Evolutionary conservation across 257 asterid species (phyloP).

Genomic region (Echites panduratus): DNA sequence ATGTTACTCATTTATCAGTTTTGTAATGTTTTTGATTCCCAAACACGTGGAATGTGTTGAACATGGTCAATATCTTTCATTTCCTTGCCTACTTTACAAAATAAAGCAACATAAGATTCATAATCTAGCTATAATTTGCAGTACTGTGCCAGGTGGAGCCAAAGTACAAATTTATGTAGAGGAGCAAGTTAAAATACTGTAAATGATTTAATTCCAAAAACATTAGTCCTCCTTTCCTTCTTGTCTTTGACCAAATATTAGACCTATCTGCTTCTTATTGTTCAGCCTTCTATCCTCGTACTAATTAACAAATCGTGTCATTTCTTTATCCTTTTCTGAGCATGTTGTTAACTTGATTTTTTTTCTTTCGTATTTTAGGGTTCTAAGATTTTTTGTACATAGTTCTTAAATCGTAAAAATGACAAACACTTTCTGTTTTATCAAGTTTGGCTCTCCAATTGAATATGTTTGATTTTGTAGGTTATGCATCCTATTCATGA

Average conservation of each 20-base stretch:
- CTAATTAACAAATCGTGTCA: not conserved
- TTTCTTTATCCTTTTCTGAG: not conserved
- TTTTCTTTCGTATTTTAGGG: not conserved
- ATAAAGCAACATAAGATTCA: not conserved
- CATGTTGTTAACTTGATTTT: not conserved
- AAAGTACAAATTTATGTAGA: not conserved
- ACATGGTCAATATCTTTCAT: not conserved
- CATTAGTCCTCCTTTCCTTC: not conserved
- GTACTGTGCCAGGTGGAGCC: not conserved
- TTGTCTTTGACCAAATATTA: not conserved
- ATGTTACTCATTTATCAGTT: not conserved
- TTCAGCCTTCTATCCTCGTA: not conserved
- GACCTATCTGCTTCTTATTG: not conserved
- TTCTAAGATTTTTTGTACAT: not conserved
- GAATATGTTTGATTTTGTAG: constrained; percentile 27
- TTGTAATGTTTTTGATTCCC: not conserved
- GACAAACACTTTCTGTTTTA: not conserved
- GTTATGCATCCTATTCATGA: constrained; percentile 81
- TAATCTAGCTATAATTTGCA: not conserved
- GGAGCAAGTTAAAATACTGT: not conserved
- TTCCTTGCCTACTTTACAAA: not conserved
- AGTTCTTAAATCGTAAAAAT: not conserved
- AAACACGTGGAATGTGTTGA: not conserved
- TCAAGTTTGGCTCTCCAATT: not conserved
- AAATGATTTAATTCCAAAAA: not conserved